Evolutionary conservation across 1,284 basidiomycete genomes (phyloP).

Genomic region (Apiotrichum sp.): DNA sequence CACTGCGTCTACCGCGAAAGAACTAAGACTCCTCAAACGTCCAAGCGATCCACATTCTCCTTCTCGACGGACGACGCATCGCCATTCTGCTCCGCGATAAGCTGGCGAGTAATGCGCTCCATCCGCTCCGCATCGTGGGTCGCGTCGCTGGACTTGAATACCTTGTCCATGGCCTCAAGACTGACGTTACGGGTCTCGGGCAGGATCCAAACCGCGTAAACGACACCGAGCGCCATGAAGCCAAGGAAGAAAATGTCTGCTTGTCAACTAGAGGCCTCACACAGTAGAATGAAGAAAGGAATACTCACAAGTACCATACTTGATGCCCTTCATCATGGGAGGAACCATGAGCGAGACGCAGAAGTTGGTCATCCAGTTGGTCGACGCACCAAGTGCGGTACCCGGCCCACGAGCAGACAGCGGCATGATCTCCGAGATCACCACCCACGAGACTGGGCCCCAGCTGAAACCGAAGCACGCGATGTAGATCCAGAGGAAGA

Average conservation of each 20-base stretch:
- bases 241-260: conserved; percentile 22
- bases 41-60: no score
- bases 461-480: conserved; percentile 17
- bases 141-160: conserved; percentile 18
- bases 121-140: conserved; percentile 16
- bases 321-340: conserved; percentile 16
- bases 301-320: conserved; percentile 12
- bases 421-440: conserved; percentile 22
- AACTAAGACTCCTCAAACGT: no score
- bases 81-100: conserved; percentile 10
- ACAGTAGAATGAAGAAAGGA: no score
- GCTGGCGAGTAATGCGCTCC: conserved; percentile 10
- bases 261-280: no score
- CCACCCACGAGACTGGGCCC: conserved; percentile 21
- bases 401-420: conserved; percentile 17
- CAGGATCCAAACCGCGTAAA: conserved; percentile 20
- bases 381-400: conserved; percentile 16
- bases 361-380: conserved; percentile 26
- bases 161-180: conserved; percentile 20
- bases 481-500: conserved; percentile 25
- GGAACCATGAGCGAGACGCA: conserved; percentile 19
- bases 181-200: conserved; percentile 22
- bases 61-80: background rate
- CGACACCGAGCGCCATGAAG: conserved; percentile 21
- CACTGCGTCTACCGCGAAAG: no score